Percentiles rank a stretch among this genome's conserved stretches.
phyloP scores from a whole-genome alignment of 805 yeast genomes.

The Grigorovia jiainica region DNA sequence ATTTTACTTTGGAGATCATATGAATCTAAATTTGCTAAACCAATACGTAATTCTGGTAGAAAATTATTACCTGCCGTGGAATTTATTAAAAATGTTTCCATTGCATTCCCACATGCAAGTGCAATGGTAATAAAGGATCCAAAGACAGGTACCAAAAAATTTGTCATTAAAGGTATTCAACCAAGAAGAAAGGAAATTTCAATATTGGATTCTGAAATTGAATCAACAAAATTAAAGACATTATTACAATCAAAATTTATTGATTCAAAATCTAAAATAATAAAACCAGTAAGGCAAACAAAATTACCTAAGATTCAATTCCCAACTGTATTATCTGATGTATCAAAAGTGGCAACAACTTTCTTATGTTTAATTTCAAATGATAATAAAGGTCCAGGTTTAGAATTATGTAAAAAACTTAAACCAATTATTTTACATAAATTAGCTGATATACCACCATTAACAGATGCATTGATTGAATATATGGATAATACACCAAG shows the following conservation, averaged over 20 bases:
- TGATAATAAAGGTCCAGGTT: conserved; percentile 23
- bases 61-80: conserved; percentile 88
- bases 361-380: conserved; percentile 27
- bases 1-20: conserved; percentile 93
- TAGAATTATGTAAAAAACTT: conserved; percentile 20
- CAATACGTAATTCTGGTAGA: conserved; percentile 40
- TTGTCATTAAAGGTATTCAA: conserved; percentile 88
- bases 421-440: conserved; percentile 24
- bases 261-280: conserved; percentile 5
- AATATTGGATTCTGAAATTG: conserved; percentile 36
- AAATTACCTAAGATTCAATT: conserved; percentile 20
- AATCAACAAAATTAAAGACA: conserved; percentile 24
- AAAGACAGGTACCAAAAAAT: conserved; percentile 59
- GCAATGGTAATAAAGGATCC: conserved; percentile 82
- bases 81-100: conserved; percentile 86
- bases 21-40: conserved; percentile 72
- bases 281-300: conserved; percentile 11
- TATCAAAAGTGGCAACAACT: conserved; percentile 25
- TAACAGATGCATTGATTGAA: conserved; percentile 23
- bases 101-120: conserved; percentile 77
- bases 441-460: conserved; percentile 27
- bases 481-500: conserved; percentile 25
- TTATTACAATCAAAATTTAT: conserved; percentile 15
- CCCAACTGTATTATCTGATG: conserved; percentile 24
- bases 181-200: conserved; percentile 61